Base-by-base conservation (phyloP, 129 eudicot genomes). In the Erigeron canadensis region DNA sequence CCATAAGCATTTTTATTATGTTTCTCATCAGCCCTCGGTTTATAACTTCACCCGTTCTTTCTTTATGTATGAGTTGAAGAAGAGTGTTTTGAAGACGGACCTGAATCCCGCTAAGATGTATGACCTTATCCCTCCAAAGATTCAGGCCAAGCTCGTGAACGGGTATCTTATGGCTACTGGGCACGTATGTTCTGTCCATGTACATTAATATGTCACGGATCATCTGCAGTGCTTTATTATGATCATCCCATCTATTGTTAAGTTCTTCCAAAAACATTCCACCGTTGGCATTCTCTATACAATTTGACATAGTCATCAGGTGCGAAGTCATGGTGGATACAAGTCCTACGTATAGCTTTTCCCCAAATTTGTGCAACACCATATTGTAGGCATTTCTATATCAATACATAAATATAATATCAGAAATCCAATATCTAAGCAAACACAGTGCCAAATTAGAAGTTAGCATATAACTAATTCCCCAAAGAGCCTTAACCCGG, bases 281-380 rank as follows among this genome's bases (percentile, higher is more conserved):
- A 50, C 89, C 89, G 46, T 87, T 87, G 10, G 89, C 73, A 10
- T 81, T 83, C 60, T 79, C 93, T n/a, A 87, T 79, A 43, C 80
- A 84, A 9, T 54, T 64, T 19, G 89, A 84, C 53, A 87, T 87
- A 23, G 81, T 81, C 71, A 73, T 84, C 61, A 87, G 47, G 71
- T 87, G 89, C 6, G 78, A 43, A 44, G 89, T 87, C 93, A 87
- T 79, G 10, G 93, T 84, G 13, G 79, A 69, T 55, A 87, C 87
- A 6, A 87, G 89, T 34, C 93, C 93, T 6, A 83, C 70, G 73
- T 87, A 87, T 13, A 87, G 67, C 38, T 84, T 87, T 61, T 87
- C 93, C 39, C 89, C 93, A 42, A 76, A 84, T 77, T 87, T 87
- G 77, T 87, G 89, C 75, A 82, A 79, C 47, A 87, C 89, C 93